These are phyloP conservation scores for Eruca vesicaria DNA, from an alignment of 441 rosid genomes.

Conservation along the genomic window DNA sequence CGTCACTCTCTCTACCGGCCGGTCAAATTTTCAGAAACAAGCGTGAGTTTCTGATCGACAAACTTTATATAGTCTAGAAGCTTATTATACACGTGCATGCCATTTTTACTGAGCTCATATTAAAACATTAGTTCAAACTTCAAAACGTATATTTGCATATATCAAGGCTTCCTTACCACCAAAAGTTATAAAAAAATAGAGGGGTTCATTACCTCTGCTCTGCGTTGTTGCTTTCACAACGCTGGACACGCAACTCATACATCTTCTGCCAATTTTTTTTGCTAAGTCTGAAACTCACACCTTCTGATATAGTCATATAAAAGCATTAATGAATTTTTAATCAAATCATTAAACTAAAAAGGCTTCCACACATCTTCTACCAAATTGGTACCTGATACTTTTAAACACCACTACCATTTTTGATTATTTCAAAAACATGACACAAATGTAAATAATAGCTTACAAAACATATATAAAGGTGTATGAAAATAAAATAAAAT, in stretches of 20 bases:
- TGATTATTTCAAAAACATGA: not conserved
- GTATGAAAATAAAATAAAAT: not conserved
- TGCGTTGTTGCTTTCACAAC: constrained; percentile 31
- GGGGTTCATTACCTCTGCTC: not conserved
- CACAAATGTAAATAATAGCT: not conserved
- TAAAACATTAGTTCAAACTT: not conserved
- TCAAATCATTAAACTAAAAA: too few species aligned
- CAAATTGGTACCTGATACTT: too few species aligned
- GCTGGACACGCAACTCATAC: constrained; percentile 18
- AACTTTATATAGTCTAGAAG: not conserved
- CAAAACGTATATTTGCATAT: not conserved
- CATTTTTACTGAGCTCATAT: not conserved
- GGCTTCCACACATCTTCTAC: too few species aligned
- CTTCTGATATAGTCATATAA: too few species aligned
- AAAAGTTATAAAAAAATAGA: too few species aligned
- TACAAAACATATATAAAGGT: not conserved
- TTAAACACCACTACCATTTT: too few species aligned
- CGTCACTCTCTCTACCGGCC: constrained; percentile 15
- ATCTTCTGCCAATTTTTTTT: constrained; percentile 20
- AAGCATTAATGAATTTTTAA: too few species aligned
- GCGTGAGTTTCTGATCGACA: constrained; percentile 1
- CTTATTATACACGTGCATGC: not conserved
- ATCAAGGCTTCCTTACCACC: not conserved
- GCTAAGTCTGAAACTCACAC: too few species aligned
- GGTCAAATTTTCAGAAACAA: constrained; percentile 18